Percentiles rank a stretch among this genome's conserved stretches.
Conservation (phyloP, 345 rosid genomes). For the Raphanus sativus region DNA sequence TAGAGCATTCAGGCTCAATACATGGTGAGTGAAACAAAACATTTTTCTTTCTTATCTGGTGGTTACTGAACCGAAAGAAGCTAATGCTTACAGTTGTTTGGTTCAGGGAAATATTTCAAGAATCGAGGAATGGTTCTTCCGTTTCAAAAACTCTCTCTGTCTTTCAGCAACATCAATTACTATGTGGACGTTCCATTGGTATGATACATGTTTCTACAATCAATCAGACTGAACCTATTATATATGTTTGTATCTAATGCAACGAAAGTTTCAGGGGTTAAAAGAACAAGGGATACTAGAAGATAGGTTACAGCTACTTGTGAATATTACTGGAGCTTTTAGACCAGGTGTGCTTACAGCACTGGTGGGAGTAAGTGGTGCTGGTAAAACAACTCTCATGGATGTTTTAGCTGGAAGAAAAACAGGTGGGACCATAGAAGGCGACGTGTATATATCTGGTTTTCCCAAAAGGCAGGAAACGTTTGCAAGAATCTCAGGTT, state of each 20-base stretch:
- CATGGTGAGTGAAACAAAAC: conserved; percentile 46
- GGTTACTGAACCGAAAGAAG: conserved; percentile 9
- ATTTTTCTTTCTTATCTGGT: conserved; percentile 8
- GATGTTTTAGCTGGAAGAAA: conserved; percentile 98
- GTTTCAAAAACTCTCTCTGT: conserved; percentile 87
- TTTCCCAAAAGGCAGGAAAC: no score
- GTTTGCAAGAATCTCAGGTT: no score
- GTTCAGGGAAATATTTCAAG: conserved; percentile 80
- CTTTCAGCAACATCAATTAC: conserved; percentile 85
- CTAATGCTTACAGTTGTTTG: conserved; percentile 10
- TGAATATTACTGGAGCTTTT: conserved; percentile 90
- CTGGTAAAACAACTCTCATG: conserved; percentile 98
- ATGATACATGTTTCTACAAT: conserved; percentile 18
- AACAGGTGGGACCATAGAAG: conserved; percentile 92
- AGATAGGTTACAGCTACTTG: conserved; percentile 83
- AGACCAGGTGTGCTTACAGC: conserved; percentile 95
- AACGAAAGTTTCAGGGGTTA: conserved; percentile 57
- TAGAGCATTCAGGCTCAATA: conserved; percentile 74
- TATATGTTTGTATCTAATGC: neutral
- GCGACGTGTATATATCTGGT: conserved; percentile 76
- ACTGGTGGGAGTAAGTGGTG: conserved; percentile 95
- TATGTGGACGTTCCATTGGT: conserved; percentile 89
- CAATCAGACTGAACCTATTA: neutral
- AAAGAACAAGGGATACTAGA: conserved; percentile 86
- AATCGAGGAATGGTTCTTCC: conserved; percentile 97